Evolutionary conservation across 129 eudicot genomes (phyloP), one percentile per base, ranked within the genome.

Genomic region (Oenanthe sinensis): DNA sequence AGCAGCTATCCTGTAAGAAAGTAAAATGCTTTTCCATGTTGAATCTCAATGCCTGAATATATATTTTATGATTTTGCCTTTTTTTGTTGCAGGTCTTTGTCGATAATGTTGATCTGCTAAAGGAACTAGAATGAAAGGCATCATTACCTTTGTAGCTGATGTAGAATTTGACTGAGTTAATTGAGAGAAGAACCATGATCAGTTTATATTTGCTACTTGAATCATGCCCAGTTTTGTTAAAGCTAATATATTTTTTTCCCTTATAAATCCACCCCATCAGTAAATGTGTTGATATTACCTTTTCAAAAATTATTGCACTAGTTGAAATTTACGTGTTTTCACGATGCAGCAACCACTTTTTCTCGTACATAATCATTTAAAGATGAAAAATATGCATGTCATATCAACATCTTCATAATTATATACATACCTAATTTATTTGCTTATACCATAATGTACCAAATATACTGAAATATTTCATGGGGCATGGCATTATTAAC

Each of bases 11-110:
- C 36, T 33, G 36, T 33, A 33, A 33, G 36, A 33, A 33, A 33
- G 52, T 48, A 1, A 28, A 63, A 26, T 26, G 71, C 71, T 63
- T 11, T 11, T 24, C 13, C 12, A 20, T 55, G 8, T 26, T 28
- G 71, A 63, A 3, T 63, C 39, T 63, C 8, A 60, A 24, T 24
- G 71, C 19, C 5, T 17, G 22, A 30, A 36, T 17, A 5, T 30
- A 33, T 16, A 16, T 37, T 37, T 37, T 37, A 1, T 69, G 74
- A 2, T 44, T 63, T 62, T 28, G 7, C 43, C 22, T 14, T 43
- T 42, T 52, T 55, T 28, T 82, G 85, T 37, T 82, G 85, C 90
- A 89, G 93, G 93, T 81, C 36, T 89, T 89, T 79, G 91, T 89
- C 14, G 93, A 89, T 80, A 87, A 89, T 69, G 58, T 84, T 73